Evolutionary conservation across 1,284 basidiomycete genomes (phyloP).

Genomic region (Naganishia sp.): DNA sequence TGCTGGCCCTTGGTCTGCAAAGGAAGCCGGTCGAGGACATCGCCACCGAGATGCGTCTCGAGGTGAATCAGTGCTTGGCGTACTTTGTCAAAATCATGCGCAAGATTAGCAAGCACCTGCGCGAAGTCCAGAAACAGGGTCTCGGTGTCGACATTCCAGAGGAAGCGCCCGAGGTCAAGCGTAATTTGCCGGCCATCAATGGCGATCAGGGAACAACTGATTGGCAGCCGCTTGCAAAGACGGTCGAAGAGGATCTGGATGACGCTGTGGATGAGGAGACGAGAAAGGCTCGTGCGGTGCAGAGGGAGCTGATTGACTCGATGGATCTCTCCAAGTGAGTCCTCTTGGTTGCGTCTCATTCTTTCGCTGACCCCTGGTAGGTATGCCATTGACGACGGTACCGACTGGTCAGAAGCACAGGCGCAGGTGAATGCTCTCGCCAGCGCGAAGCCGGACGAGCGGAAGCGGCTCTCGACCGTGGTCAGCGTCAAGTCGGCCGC

Average conservation of each 20-base stretch:
- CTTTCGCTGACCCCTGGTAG: conserved; percentile 54
- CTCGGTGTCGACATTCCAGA: conserved; percentile 63
- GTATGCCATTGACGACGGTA: conserved; percentile 72
- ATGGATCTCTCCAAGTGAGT: conserved; percentile 76
- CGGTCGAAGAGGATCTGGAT: conserved; percentile 61
- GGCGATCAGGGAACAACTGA: conserved; percentile 37
- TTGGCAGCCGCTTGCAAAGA: conserved; percentile 62
- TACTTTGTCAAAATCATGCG: conserved; percentile 89
- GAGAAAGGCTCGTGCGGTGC: conserved; percentile 54
- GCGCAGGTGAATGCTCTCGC: conserved; percentile 64
- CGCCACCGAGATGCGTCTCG: conserved; percentile 80
- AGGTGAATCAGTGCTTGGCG: conserved; percentile 83
- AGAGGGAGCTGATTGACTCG: conserved; percentile 79
- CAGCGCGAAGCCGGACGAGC: conserved; percentile 46
- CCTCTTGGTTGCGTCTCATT: not conserved
- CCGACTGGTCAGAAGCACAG: conserved; percentile 74
- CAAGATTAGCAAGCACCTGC: conserved; percentile 76
- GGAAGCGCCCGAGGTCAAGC: conserved; percentile 40
- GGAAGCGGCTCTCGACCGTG: conserved; percentile 63
- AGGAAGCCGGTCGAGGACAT: conserved; percentile 87
- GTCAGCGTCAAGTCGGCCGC: conserved; percentile 70
- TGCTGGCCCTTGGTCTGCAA: conserved; percentile 87
- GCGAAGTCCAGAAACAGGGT: conserved; percentile 77
- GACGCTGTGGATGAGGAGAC: conserved; percentile 64
- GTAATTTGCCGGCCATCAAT: conserved; percentile 35